A percentile compares a stretch with the other conserved stretches of the same genome.
These are phyloP conservation scores for Phragmites australis DNA, from an alignment of 176 grass and related monocot species.

Conservation along the genomic window DNA sequence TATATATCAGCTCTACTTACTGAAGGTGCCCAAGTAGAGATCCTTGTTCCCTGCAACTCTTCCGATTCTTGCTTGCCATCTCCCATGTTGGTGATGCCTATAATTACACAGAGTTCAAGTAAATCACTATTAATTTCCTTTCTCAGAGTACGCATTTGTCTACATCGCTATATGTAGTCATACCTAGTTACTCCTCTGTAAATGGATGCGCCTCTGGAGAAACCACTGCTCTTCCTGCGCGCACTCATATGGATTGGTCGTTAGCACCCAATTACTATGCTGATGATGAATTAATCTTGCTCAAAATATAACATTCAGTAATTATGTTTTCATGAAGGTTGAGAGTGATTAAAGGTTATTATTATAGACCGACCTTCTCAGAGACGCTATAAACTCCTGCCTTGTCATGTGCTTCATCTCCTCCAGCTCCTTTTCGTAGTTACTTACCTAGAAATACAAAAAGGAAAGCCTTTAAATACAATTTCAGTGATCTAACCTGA, in stretches of 20 bases:
- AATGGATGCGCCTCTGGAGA: constrained; percentile 79
- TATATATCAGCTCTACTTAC: constrained; percentile 31
- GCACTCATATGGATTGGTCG: background rate
- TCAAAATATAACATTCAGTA: background rate
- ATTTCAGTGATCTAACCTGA: background rate
- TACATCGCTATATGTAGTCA: background rate
- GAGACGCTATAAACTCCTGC: constrained; percentile 73
- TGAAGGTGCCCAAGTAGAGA: constrained; percentile 83
- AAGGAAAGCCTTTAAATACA: constrained; percentile 39
- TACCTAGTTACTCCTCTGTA: constrained; percentile 90
- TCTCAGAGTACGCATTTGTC: background rate
- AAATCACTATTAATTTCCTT: background rate
- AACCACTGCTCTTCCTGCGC: constrained; percentile 79
- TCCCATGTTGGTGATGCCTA: constrained; percentile 87
- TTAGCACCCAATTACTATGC: background rate
- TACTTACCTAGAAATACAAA: constrained; percentile 52
- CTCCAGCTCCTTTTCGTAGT: constrained; percentile 76
- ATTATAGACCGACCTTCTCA: constrained; percentile 53
- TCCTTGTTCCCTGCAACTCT: constrained; percentile 92
- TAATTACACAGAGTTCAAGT: constrained; percentile 4
- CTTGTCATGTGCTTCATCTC: constrained; percentile 95
- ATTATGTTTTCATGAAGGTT: background rate
- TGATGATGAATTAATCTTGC: background rate
- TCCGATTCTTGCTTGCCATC: constrained; percentile 87
- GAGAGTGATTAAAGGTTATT: background rate